Base-by-base conservation (phyloP, 169 alveolate genomes). In the Plasmodium fragile region DNA sequence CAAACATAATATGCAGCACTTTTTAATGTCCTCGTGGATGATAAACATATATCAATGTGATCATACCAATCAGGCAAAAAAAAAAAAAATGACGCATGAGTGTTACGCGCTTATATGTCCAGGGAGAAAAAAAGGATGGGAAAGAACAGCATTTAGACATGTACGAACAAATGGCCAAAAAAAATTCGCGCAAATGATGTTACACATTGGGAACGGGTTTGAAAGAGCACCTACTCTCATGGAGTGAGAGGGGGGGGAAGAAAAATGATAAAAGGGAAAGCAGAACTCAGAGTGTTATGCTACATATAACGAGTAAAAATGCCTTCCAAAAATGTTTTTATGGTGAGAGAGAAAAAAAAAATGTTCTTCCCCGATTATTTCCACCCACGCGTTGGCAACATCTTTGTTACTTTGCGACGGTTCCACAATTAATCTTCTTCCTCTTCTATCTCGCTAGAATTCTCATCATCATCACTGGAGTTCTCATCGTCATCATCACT, bases 401-500 rank as follows among this genome's bases (percentile, higher is more conserved):
- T 7, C 52, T 22, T 71, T 45, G 53, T 25, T 30, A 45, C 22
- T 80, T 85, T 34, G 41, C 39, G 16, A 22, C 59, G 82, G 91
- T 11, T 72, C 71, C 71, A 81, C 98, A 49, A 49, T 52, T 92
- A 89, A 78, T 25, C 95, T 55, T 95, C 97, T 32, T 97, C 98
- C 79, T 94, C 98, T 30, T 95, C 98, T 41, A 97, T 97, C 8
- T 92, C 97, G 36, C 97, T 96, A 39, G 95, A 93, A 93, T 95
- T 95, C 83, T 97, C 94, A 80, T 97, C 97, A 41, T 96, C 97
- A 22, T 96, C 95, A 77, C 98, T 92, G n/a, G 98, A 98, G 96
- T 96, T 96, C 36, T 97, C 98, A 71, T 97, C 98, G 41, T 98
- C 99, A 34, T 97, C 99, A 34, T 98, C 99, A 69, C 95, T 97